Percentiles rank a stretch among this genome's conserved stretches.
Evolutionary conservation across 352 stramenopile genomes (phyloP).

Genomic region (Phytophthora boehmeriae): DNA sequence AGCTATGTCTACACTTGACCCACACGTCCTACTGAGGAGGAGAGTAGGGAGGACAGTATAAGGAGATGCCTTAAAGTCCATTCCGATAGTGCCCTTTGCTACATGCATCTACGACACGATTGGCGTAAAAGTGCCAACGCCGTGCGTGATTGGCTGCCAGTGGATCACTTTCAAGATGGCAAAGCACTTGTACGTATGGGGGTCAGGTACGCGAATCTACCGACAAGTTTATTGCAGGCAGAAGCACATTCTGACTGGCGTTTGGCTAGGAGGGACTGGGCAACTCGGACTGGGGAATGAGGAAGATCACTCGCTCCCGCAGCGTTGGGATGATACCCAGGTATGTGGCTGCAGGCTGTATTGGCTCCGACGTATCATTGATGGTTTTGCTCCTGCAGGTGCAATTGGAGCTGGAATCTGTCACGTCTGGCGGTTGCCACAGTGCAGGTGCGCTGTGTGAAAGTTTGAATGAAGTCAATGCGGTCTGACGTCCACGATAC

Average conservation of each 20-base stretch:
- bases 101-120: neutral
- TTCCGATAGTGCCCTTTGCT: too few relatives aligned
- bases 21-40: too few relatives aligned
- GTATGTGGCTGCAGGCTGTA: conserved; percentile 6
- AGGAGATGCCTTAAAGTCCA: too few relatives aligned
- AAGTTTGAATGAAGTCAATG: neutral
- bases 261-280: conserved; percentile 55
- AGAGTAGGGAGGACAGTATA: too few relatives aligned
- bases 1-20: too few relatives aligned
- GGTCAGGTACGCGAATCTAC: conserved; percentile 45
- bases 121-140: neutral
- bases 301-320: conserved; percentile 63
- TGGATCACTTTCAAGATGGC: conserved; percentile 18
- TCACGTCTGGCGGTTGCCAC: conserved; percentile 72
- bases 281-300: conserved; percentile 65
- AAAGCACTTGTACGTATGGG: conserved; percentile 57
- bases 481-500: neutral
- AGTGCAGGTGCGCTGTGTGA: conserved; percentile 50
- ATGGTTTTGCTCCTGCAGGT: conserved; percentile 19
- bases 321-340: conserved; percentile 34
- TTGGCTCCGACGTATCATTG: neutral
- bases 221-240: neutral
- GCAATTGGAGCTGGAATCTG: conserved; percentile 31
- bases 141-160: conserved; percentile 31
- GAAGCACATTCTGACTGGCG: neutral